phyloP scores from a whole-genome alignment of 2,329 filamentous ascomycete species.

The Diaporthe citrichinensis region DNA sequence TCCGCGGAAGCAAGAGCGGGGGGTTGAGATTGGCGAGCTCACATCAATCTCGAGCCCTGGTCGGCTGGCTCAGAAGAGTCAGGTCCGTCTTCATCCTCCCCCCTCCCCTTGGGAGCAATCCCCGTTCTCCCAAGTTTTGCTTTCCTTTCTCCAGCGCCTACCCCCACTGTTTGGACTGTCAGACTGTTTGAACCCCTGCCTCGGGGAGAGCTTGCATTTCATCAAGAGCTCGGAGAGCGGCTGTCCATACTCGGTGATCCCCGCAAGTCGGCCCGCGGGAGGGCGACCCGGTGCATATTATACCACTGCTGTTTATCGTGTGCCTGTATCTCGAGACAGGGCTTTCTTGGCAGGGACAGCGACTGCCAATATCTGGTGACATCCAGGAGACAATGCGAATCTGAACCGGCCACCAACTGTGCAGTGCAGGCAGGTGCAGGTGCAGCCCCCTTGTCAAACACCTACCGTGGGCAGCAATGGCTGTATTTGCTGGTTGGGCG shows the following conservation, averaged over 20 bases:
- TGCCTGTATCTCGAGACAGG: background rate
- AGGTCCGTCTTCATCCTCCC: background rate
- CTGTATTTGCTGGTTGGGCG: background rate
- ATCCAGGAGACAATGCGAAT: background rate
- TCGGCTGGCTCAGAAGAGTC: background rate
- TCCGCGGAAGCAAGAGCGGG: constrained; percentile 12
- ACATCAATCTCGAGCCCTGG: constrained; percentile 36
- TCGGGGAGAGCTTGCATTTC: background rate
- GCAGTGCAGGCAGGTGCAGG: too few relatives aligned
- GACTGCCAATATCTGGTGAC: background rate
- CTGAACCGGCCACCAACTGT: background rate
- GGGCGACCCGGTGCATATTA: background rate
- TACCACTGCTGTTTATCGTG: background rate
- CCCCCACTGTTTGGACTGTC: background rate
- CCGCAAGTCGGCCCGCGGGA: background rate
- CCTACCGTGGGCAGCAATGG: background rate
- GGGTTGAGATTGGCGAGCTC: constrained; percentile 41
- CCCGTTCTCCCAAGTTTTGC: too few relatives aligned
- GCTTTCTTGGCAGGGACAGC: background rate
- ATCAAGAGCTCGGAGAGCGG: background rate
- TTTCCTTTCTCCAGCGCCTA: background rate
- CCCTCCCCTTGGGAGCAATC: background rate
- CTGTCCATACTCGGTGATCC: background rate
- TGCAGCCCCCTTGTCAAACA: too few relatives aligned
- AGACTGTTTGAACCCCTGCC: background rate